A percentile compares a stretch with the other conserved stretches of the same genome.
Evolutionary conservation across 1,284 basidiomycete species (phyloP).

Genomic region (Trichosporon coremiiforme): DNA sequence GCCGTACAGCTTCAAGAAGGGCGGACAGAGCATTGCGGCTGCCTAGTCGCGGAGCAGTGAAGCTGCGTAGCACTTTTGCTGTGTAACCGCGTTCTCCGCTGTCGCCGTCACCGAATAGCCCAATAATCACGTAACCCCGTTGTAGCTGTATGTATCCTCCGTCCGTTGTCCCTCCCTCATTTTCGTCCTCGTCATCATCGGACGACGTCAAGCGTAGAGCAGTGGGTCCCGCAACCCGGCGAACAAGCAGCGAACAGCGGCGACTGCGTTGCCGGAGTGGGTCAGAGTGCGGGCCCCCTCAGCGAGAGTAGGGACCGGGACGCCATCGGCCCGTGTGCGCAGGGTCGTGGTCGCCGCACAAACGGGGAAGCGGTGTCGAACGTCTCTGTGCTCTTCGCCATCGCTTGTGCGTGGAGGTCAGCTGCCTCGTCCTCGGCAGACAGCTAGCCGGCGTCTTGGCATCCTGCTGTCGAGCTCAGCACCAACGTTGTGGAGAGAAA

Average conservation of each 20-base stretch:
- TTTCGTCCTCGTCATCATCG: neutral
- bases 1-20: neutral
- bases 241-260: neutral
- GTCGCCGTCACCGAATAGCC: too few species aligned
- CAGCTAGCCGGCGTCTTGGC: neutral
- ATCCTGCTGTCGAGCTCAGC: too few species aligned
- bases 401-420: neutral
- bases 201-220: neutral
- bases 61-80: neutral
- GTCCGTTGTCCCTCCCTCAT: neutral
- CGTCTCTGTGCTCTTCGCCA: too few species aligned
- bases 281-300: neutral
- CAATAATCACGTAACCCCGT: neutral
- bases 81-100: too few species aligned
- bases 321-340: slow-evolving; percentile 5
- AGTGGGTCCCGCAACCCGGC: neutral
- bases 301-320: neutral
- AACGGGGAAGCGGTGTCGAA: too few species aligned
- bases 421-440: neutral
- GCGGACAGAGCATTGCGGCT: neutral
- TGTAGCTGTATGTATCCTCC: slow-evolving; percentile 1
- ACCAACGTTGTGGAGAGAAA: too few species aligned
- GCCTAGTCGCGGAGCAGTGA: neutral
- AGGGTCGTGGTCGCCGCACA: neutral
- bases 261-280: neutral